These are phyloP conservation scores for Ploettnerulaceae sp. DNA, from an alignment of 2,329 filamentous ascomycete genomes.

Conservation along the genomic window DNA sequence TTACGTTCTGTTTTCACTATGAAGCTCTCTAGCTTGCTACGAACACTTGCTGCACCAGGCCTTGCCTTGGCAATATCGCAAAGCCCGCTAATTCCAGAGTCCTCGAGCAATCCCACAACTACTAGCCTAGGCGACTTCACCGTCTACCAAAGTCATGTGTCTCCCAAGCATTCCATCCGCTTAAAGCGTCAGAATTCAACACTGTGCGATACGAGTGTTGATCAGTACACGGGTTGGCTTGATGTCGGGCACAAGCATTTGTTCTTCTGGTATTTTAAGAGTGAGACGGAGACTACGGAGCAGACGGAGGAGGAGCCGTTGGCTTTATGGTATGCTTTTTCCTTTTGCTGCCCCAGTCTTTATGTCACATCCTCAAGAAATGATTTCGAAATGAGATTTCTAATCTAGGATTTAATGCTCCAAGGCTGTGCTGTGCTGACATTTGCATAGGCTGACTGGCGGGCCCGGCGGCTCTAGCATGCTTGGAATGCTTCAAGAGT, in stretches of 20 bases:
- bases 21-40: not conserved
- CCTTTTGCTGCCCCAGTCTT: not conserved
- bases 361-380: not conserved
- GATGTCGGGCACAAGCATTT: conserved; percentile 37
- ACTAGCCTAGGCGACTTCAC: conserved; percentile 9
- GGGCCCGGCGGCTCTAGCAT: conserved; percentile 59
- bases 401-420: not conserved
- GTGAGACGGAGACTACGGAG: conserved; percentile 33
- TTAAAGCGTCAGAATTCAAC: conserved; percentile 26
- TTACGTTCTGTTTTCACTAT: conserved; percentile 4
- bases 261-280: conserved; percentile 43
- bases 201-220: conserved; percentile 24
- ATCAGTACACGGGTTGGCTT: conserved; percentile 28
- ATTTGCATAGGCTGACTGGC: conserved; percentile 47
- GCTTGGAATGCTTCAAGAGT: conserved; percentile 55
- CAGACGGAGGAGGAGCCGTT: conserved; percentile 43
- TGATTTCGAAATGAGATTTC: not conserved
- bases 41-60: not conserved
- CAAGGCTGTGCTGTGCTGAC: not conserved
- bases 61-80: conserved; percentile 8
- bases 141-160: conserved; percentile 19
- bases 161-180: conserved; percentile 21
- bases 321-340: conserved; percentile 43
- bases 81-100: conserved; percentile 11
- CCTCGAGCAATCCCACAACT: not conserved